phyloP scores from a whole-genome alignment of 768 basidiomycete species.

The Pleurotus cornucopiae region DNA sequence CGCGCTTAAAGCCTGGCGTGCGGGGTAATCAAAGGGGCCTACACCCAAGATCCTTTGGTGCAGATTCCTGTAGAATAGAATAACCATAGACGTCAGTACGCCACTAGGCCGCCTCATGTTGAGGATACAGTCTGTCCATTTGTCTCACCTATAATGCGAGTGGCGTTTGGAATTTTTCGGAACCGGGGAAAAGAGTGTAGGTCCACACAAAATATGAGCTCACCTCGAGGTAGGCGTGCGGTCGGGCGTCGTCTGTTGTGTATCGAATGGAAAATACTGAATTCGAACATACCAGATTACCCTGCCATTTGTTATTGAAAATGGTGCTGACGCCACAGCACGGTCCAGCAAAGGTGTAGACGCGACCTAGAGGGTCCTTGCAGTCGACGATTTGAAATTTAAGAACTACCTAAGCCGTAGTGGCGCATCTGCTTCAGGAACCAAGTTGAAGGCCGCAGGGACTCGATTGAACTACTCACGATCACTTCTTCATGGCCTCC shows the following conservation, averaged over 20 bases:
- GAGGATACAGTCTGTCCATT: background rate
- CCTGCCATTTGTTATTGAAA: background rate
- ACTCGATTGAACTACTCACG: background rate
- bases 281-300: background rate
- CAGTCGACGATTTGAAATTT: background rate
- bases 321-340: background rate
- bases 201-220: no score
- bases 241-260: no score
- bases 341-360: background rate
- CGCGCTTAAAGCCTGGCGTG: background rate
- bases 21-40: no score
- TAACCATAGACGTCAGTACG: background rate
- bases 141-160: background rate
- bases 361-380: background rate
- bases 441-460: no score
- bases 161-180: background rate
- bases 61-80: no score
- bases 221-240: no score
- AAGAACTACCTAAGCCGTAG: no score
- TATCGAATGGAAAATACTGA: no score
- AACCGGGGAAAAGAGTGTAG: no score
- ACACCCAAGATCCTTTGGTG: no score
- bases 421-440: no score
- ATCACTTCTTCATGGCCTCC: slow-evolving; percentile 15
- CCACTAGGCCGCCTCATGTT: background rate